Evolutionary conservation across 306 rosid genomes (phyloP).

Genomic region (Prunus salicina): DNA sequence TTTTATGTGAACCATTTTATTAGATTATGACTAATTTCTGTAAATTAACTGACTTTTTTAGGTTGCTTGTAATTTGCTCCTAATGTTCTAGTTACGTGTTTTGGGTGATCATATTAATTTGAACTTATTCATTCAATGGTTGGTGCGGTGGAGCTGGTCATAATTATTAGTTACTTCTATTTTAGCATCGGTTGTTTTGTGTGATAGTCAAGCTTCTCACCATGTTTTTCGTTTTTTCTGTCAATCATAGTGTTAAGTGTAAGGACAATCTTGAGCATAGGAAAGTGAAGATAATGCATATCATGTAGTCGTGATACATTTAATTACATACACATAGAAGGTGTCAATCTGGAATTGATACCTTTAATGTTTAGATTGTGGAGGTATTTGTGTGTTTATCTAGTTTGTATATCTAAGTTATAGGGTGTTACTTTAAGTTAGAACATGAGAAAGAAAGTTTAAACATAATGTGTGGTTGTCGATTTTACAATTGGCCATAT

Average conservation of each 20-base stretch:
- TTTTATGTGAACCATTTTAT: background rate
- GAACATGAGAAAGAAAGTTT: background rate
- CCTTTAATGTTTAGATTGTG: background rate
- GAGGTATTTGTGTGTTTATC: background rate
- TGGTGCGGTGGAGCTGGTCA: background rate
- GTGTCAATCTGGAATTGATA: background rate
- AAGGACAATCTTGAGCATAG: background rate
- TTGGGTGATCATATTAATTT: background rate
- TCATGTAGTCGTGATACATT: background rate
- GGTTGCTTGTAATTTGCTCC: background rate
- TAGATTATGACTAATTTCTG: background rate
- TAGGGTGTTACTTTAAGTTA: background rate
- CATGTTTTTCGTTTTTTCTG: background rate
- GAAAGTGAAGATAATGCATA: background rate
- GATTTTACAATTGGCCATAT: background rate
- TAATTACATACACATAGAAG: background rate
- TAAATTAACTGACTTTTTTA: background rate
- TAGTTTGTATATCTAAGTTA: background rate
- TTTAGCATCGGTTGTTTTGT: background rate
- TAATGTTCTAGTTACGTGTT: background rate
- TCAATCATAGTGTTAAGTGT: background rate
- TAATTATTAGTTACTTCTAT: too few species aligned
- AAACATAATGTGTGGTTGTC: background rate
- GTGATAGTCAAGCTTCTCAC: background rate
- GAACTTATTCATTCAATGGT: background rate